Evolutionary conservation across 2,329 filamentous ascomycete species (phyloP), one percentile per base, ranked within the genome.

Genomic region (Colletotrichum limetticola): DNA sequence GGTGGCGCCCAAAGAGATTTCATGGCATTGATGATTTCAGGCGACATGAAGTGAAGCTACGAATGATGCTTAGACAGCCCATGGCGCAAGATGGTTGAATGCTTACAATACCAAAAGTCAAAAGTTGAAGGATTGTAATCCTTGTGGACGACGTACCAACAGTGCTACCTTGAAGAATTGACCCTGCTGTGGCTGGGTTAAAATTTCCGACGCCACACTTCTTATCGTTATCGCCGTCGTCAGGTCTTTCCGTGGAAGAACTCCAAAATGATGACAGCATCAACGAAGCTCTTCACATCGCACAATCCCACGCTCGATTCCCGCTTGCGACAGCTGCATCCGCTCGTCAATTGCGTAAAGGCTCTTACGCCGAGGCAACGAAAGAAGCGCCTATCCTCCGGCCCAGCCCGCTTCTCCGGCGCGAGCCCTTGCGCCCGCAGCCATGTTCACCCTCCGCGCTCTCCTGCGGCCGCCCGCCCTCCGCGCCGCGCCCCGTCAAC

Each of bases 371-470:
- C 42, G 32, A 22, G 52, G 24, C 16, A 14, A 3, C 14, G 37
- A 55, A 16, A n/a, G 3, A 59, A 14, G 37, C 19, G 28, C 8
- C 9, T 30, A 19, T 2, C 52, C 11, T 24, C 30, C 12, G 26
- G 26, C 26, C 42, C 6, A 37, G 46, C 22, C 55, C 19, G 11
- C 32, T 19, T 55, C 16, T 7, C 59, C 26, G 46, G 60, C 46
- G 66, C 55, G 46, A n/a, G 66, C 59, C 28, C n/a, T 46, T 53
- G 57, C 57, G 49, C 42, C 58, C 64, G 46, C 42, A 49, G 59
- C 35, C 60, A 79, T 79, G 78, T 69, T 72, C 65, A 68, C 74
- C 72, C 71, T 75, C 74, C 75, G 78, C 65, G 59, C 77, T 35
- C 64, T 78, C 59, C 26, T 71, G 59, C 66, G 64, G 74, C 56